A percentile compares a stretch with the other conserved stretches of the same genome.
phyloP scores from a whole-genome alignment of 768 basidiomycete genomes.

The Pisolithus orientalis region DNA sequence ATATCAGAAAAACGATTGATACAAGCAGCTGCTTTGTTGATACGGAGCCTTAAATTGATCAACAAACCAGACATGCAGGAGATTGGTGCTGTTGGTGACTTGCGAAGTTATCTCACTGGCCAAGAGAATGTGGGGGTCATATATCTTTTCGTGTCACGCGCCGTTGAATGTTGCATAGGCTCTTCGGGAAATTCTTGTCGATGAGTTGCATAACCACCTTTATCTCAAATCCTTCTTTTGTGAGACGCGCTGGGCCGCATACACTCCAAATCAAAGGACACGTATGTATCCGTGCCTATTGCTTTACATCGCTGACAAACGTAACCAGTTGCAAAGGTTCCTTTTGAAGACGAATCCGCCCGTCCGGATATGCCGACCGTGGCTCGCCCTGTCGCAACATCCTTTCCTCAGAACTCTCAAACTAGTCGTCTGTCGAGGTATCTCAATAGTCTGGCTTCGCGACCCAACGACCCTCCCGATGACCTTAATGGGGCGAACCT shows the following conservation, averaged over 20 bases:
- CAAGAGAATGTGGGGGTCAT: constrained; percentile 74
- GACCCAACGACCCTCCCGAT: constrained; percentile 74
- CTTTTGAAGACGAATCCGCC: constrained; percentile 48
- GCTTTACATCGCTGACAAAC: constrained; percentile 1
- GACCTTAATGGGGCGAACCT: constrained; percentile 46
- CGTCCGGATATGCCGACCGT: constrained; percentile 17
- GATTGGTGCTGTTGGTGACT: constrained; percentile 89
- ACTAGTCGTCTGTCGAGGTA: constrained; percentile 55
- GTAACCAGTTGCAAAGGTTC: constrained; percentile 55
- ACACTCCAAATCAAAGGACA: constrained; percentile 68
- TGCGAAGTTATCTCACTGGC: constrained; percentile 73
- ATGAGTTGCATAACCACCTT: constrained; percentile 95
- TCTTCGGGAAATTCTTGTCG: constrained; percentile 85
- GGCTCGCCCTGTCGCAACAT: constrained; percentile 25
- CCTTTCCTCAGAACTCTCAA: constrained; percentile 34
- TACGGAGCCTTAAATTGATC: constrained; percentile 84
- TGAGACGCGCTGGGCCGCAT: constrained; percentile 86
- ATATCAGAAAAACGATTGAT: constrained; percentile 93
- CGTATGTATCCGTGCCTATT: constrained; percentile 43
- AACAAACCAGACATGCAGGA: constrained; percentile 91
- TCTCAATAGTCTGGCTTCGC: constrained; percentile 56
- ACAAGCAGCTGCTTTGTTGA: constrained; percentile 81
- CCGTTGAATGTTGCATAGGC: constrained; percentile 44
- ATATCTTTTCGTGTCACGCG: neutral
- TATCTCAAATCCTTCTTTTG: constrained; percentile 97